Base-by-base conservation (phyloP, 2,329 filamentous ascomycete species). In the Aaosphaeria pasadenensis region DNA sequence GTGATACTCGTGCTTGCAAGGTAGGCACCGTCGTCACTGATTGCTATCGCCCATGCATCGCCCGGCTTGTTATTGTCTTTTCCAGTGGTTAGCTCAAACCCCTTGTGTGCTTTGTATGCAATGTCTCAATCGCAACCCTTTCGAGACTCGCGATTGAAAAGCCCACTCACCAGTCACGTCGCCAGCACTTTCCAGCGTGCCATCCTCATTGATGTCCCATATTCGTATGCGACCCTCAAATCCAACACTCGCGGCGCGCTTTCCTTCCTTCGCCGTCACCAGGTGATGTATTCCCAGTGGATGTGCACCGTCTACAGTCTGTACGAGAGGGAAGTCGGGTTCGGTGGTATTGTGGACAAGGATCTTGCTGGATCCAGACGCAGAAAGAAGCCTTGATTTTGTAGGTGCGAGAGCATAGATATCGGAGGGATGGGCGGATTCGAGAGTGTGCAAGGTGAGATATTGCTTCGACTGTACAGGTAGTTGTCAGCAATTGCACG, bases 271-370 rank as follows among this genome's bases (percentile, higher is more conserved):
- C 70, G 84, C 75, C 67, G 87, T 86, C 53, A 84, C 85, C 43
- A 97, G 76, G 72, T 99, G 94, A 73, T 99, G 94, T 65, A 90
- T 94, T 57, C 94, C 94, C 32, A 96, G 81, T 56, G 86, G 86
- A 74, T 99, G 94, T 30, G 87, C 91, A 56, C 82, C 81, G 45
- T 85, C 76, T 51, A 99, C 82, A 24, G 86, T 88, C 69, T 99
- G 94, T 9, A 81, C 78, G 53, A 95, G 80, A 2, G 89, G 85
- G 55, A 91, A 91, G 39, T 86, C 80, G 28, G 87, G 59, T 7
- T 86, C 78, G 50, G 77, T 78, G 17, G 88, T 92, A 56, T 86
- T 85, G 74, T 96, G 86, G 45, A 97, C 76, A 63, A 87, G 87
- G 55, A 99, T 82, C 30, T 84, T 84, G 17, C 91, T 91, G 39